Evolutionary conservation across 257 asterid genomes (phyloP).

Genomic region (Solanum acaule): DNA sequence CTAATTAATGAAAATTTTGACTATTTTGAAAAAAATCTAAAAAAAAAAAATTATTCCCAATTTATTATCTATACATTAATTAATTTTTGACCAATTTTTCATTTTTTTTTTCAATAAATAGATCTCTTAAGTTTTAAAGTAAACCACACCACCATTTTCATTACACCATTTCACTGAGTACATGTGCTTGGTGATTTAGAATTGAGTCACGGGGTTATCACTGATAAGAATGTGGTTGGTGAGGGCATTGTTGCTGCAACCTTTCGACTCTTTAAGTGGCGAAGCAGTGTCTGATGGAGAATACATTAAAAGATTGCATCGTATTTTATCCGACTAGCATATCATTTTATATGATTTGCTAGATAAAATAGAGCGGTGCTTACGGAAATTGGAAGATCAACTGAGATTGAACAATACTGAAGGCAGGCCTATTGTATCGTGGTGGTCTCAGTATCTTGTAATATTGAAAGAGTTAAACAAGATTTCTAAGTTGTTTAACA

Average conservation of each 20-base stretch:
- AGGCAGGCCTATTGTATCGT: neutral
- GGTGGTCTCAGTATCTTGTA: neutral
- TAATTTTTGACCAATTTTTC: no score
- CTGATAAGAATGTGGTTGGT: neutral
- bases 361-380: neutral
- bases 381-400: neutral
- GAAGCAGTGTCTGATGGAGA: neutral
- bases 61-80: no score
- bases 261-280: neutral
- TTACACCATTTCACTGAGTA: neutral
- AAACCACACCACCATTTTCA: no score
- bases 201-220: neutral
- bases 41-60: no score
- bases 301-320: neutral
- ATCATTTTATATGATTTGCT: neutral
- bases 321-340: neutral
- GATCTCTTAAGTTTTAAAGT: no score
- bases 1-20: no score
- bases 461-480: neutral
- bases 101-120: no score
- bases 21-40: no score
- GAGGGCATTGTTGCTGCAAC: neutral
- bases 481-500: neutral
- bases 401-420: neutral
- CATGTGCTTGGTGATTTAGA: constrained; percentile 1